Percentiles rank a stretch among this genome's conserved stretches.
phyloP scores from a whole-genome alignment of 2,329 filamentous ascomycete genomes.

The Parasarocladium wereldwijsianum region DNA sequence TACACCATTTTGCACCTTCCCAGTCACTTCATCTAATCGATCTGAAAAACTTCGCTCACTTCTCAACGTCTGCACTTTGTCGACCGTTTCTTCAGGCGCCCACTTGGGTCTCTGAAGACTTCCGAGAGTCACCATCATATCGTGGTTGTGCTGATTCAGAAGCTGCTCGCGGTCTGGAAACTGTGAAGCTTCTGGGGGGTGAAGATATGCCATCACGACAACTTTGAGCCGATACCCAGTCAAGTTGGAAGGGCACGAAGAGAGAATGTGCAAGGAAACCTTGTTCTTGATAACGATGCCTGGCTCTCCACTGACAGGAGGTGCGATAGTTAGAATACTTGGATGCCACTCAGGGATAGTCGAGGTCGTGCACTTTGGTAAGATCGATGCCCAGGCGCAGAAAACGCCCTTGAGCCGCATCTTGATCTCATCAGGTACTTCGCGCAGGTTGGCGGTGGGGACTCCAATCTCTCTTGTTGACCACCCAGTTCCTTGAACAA shows the following conservation, averaged over 20 bases:
- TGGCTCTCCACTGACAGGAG: slow-evolving; percentile 28
- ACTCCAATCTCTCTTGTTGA: slow-evolving; percentile 25
- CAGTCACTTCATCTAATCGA: slow-evolving; percentile 30
- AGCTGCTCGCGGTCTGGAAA: slow-evolving; percentile 11
- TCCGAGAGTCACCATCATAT: slow-evolving; percentile 27
- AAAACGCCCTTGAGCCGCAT: slow-evolving; percentile 45
- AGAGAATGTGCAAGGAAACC: slow-evolving; percentile 37
- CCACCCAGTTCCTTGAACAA: slow-evolving; percentile 27
- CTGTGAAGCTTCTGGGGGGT: slow-evolving; percentile 11
- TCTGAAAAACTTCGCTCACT: slow-evolving; percentile 28
- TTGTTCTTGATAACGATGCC: slow-evolving; percentile 32
- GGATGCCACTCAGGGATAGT: slow-evolving; percentile 38
- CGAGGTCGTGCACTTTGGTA: slow-evolving; percentile 17
- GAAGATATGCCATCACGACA: slow-evolving; percentile 46
- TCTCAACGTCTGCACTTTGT: slow-evolving; percentile 21
- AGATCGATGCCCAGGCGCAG: slow-evolving; percentile 45
- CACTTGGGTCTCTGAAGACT: slow-evolving; percentile 31
- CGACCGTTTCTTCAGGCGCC: slow-evolving; percentile 24
- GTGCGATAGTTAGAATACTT: slow-evolving; percentile 40
- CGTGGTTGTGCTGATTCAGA: slow-evolving; percentile 18
- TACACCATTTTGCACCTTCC: slow-evolving; percentile 35
- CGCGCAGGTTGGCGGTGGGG: slow-evolving; percentile 38
- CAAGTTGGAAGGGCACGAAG: slow-evolving; percentile 26
- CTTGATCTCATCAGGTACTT: slow-evolving; percentile 35
- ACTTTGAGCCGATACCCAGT: slow-evolving; percentile 31